These are phyloP conservation scores for Fusarium kyushuense DNA, from an alignment of 2,329 filamentous ascomycete species.

Conservation along the genomic window DNA sequence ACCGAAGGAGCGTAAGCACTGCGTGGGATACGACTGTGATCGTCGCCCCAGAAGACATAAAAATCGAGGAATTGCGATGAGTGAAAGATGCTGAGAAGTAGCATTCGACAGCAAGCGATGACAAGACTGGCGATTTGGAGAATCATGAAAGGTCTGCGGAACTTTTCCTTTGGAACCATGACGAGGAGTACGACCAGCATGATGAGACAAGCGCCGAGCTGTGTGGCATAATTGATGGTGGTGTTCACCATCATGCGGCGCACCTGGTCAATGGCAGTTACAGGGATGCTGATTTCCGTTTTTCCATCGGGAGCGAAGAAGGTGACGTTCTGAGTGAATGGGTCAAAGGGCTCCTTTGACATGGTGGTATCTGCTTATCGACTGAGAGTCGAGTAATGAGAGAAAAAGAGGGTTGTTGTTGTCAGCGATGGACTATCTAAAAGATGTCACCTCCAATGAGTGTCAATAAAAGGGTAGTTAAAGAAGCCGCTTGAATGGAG, in stretches of 20 bases:
- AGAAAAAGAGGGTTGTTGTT: conserved; percentile 3
- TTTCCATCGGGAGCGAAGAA: conserved; percentile 52
- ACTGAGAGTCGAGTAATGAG: not conserved
- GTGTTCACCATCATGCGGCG: conserved; percentile 52
- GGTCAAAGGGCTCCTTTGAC: conserved; percentile 50
- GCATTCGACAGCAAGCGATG: conserved; percentile 69
- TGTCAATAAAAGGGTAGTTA: conserved; percentile 10
- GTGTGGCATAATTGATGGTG: conserved; percentile 74
- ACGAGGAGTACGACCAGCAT: conserved; percentile 74
- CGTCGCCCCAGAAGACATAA: conserved; percentile 69
- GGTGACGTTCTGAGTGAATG: conserved; percentile 52
- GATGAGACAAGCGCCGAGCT: conserved; percentile 75
- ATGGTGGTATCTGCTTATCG: conserved; percentile 30
- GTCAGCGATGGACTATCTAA: not conserved
- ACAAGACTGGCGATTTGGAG: conserved; percentile 73
- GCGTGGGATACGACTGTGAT: conserved; percentile 63
- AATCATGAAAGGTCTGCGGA: conserved; percentile 72
- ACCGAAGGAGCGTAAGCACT: conserved; percentile 54
- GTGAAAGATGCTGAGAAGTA: conserved; percentile 69
- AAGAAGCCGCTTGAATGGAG: conserved; percentile 8
- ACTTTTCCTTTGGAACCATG: conserved; percentile 75
- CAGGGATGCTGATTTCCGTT: conserved; percentile 50
- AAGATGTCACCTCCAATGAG: conserved; percentile 1
- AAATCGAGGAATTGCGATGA: conserved; percentile 70
- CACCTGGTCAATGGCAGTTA: conserved; percentile 51